phyloP scores from a whole-genome alignment of 176 grass and related monocot genomes.

The Miscanthus lutarioriparius region DNA sequence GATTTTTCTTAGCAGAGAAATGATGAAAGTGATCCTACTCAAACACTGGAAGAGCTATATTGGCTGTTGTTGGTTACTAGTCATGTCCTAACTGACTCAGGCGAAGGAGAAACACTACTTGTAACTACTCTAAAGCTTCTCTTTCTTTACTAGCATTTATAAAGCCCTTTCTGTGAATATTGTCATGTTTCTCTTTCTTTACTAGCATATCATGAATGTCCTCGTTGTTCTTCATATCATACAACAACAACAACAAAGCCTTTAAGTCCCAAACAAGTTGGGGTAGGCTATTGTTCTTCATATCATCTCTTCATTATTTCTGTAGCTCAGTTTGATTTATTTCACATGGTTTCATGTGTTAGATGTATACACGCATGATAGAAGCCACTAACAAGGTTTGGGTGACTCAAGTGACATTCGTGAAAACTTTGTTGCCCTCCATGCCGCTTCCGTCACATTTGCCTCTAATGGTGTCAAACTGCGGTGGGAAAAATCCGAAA shows the following conservation, averaged over 20 bases:
- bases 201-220: background rate
- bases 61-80: constrained; percentile 93
- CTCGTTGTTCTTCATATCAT: constrained; percentile 26
- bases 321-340: constrained; percentile 30
- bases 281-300: constrained; percentile 22
- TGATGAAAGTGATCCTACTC: constrained; percentile 71
- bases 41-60: constrained; percentile 89
- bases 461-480: too few species aligned
- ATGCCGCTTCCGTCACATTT: too few species aligned
- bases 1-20: constrained; percentile 56
- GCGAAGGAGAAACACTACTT: constrained; percentile 93
- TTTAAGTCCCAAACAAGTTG: too few species aligned
- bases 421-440: too few species aligned
- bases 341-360: background rate
- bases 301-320: constrained; percentile 30
- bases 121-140: constrained; percentile 55
- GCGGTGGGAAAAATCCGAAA: too few species aligned
- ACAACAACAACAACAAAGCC: too few species aligned
- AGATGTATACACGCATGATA: background rate
- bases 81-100: constrained; percentile 97
- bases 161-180: background rate
- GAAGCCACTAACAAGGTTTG: too few species aligned
- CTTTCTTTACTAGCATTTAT: constrained; percentile 25
- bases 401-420: too few species aligned
- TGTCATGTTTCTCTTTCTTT: constrained; percentile 26